Percentiles rank a stretch among this genome's conserved stretches.
phyloP scores from a whole-genome alignment of 2,329 filamentous ascomycete genomes.

The Colletotrichum gloeosporioides region DNA sequence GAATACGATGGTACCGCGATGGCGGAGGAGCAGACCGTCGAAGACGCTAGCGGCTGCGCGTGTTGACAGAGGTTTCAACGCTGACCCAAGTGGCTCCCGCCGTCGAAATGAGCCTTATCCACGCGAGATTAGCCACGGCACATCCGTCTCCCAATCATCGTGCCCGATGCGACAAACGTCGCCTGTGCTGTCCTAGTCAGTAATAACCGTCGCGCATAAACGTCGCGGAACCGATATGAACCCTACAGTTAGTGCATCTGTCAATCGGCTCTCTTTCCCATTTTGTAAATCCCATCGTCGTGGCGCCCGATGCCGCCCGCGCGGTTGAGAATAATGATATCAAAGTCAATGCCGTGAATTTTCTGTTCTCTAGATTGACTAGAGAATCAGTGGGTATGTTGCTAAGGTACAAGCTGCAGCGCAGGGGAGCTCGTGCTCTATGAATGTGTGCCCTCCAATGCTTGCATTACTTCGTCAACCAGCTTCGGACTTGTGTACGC shows the following conservation, averaged over 20 bases:
- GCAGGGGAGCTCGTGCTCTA: background rate
- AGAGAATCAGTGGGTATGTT: slow-evolving; percentile 10
- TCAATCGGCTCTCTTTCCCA: background rate
- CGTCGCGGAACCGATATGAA: background rate
- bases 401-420: slow-evolving; percentile 10
- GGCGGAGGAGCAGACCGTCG: background rate
- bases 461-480: slow-evolving; percentile 6
- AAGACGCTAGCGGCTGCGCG: background rate
- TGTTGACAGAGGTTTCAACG: background rate
- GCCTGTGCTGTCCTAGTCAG: background rate
- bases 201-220: background rate
- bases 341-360: background rate
- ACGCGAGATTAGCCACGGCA: slow-evolving; percentile 21
- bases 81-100: slow-evolving; percentile 1
- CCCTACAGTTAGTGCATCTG: background rate
- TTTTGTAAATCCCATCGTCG: background rate
- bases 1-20: background rate
- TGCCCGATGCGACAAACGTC: background rate
- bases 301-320: background rate
- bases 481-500: background rate
- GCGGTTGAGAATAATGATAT: background rate
- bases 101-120: slow-evolving; percentile 13
- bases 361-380: background rate
- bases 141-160: background rate
- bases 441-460: background rate